phyloP scores from a whole-genome alignment of 768 basidiomycete species.

The Tulasnella sp. region DNA sequence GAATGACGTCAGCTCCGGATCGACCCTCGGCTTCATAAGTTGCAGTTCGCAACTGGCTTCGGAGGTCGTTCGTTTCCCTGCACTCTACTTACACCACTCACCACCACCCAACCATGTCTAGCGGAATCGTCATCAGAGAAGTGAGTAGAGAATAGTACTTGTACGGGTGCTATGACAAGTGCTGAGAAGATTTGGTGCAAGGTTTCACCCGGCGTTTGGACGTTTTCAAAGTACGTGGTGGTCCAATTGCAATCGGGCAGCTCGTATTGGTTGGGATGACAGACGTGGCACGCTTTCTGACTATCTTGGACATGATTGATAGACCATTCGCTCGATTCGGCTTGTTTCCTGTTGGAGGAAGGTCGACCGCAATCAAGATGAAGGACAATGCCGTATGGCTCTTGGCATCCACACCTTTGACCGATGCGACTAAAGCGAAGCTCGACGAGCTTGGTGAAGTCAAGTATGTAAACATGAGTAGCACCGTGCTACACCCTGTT shows the following conservation, averaged over 20 bases:
- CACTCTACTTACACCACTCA: neutral
- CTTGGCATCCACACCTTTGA: constrained; percentile 67
- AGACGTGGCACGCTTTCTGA: neutral
- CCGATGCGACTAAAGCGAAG: constrained; percentile 48
- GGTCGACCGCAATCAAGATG: constrained; percentile 70
- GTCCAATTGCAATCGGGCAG: neutral
- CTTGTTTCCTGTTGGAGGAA: constrained; percentile 63
- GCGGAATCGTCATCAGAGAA: neutral
- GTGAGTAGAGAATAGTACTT: neutral
- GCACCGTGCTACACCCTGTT: neutral
- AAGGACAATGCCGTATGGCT: constrained; percentile 63
- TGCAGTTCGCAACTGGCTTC: neutral
- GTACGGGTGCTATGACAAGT: neutral
- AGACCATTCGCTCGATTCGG: constrained; percentile 53
- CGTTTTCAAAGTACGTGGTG: constrained; percentile 27
- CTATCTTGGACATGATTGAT: neutral
- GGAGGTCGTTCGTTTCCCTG: neutral
- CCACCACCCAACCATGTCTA: neutral
- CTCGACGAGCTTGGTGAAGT: constrained; percentile 57
- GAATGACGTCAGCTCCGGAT: neutral
- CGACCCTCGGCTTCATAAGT: neutral
- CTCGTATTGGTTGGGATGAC: constrained; percentile 1
- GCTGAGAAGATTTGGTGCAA: neutral
- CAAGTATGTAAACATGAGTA: constrained; percentile 32
- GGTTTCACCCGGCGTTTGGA: constrained; percentile 26